Evolutionary conservation across 805 yeast genomes (phyloP).

Genomic region (Yueomyces sinensis): DNA sequence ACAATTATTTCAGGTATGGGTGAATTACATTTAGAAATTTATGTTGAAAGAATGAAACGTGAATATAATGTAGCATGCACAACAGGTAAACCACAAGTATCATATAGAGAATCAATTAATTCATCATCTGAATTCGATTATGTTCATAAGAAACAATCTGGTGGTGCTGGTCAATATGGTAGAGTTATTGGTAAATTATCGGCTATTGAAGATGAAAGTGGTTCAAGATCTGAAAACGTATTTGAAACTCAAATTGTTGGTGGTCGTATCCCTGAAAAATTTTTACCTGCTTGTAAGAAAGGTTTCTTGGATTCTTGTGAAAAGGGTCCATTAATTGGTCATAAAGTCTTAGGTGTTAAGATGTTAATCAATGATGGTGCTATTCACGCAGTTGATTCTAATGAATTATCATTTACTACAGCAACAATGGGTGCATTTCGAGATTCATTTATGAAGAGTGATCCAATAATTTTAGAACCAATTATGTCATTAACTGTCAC

Average conservation of each 20-base stretch:
- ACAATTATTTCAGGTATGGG: slow-evolving; percentile 93
- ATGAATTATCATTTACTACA: slow-evolving; percentile 86
- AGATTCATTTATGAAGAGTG: slow-evolving; percentile 73
- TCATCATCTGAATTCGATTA: slow-evolving; percentile 69
- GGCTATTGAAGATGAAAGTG: slow-evolving; percentile 38
- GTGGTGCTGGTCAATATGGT: slow-evolving; percentile 99
- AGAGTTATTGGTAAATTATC: slow-evolving; percentile 78
- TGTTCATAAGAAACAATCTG: slow-evolving; percentile 95
- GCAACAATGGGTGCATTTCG: slow-evolving; percentile 89
- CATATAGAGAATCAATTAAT: slow-evolving; percentile 88
- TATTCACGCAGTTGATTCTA: slow-evolving; percentile 93
- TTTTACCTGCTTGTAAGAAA: slow-evolving; percentile 82
- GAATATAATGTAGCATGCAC: slow-evolving; percentile 92
- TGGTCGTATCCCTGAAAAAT: slow-evolving; percentile 94
- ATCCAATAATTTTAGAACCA: slow-evolving; percentile 89
- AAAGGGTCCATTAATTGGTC: slow-evolving; percentile 95
- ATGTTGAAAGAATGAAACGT: slow-evolving; percentile 95
- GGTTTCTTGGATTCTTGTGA: slow-evolving; percentile 92
- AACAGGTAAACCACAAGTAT: slow-evolving; percentile 96
- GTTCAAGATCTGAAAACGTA: slow-evolving; percentile 34
- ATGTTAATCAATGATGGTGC: slow-evolving; percentile 97
- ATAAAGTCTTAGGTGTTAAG: slow-evolving; percentile 79
- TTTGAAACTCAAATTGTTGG: slow-evolving; percentile 88
- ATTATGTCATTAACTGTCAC: slow-evolving; percentile 88
- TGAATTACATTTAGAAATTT: slow-evolving; percentile 90